phyloP scores from a whole-genome alignment of 768 basidiomycete genomes.

The Jaapia argillacea region DNA sequence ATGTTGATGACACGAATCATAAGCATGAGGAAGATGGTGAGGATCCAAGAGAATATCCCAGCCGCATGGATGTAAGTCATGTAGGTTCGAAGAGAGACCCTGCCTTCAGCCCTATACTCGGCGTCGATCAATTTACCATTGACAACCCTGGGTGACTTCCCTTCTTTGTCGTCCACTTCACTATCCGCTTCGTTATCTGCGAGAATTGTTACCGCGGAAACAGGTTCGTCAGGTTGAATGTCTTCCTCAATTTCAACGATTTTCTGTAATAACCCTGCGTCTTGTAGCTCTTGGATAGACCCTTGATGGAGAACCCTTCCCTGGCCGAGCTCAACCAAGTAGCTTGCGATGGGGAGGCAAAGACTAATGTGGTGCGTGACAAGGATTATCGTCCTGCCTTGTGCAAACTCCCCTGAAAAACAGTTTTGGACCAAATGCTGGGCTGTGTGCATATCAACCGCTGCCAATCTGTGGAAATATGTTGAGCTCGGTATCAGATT shows the following conservation, averaged over 20 bases:
- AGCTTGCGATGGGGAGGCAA: conserved; percentile 57
- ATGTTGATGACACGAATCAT: conserved; percentile 47
- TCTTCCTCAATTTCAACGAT: conserved; percentile 26
- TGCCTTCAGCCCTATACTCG: conserved; percentile 58
- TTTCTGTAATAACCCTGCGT: conserved; percentile 30
- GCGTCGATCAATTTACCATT: conserved; percentile 50
- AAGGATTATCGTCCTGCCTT: conserved; percentile 63
- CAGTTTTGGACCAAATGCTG: conserved; percentile 57
- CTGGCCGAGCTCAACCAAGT: conserved; percentile 50
- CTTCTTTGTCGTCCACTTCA: conserved; percentile 20
- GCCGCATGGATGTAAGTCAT: conserved; percentile 54
- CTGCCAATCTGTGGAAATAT: no score
- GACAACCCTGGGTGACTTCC: conserved; percentile 1
- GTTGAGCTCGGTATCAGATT: no score
- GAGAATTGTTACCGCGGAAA: neutral
- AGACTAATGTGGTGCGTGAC: conserved; percentile 78
- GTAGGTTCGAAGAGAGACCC: conserved; percentile 50
- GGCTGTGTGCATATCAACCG: conserved; percentile 73
- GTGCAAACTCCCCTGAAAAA: conserved; percentile 49
- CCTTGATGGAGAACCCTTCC: conserved; percentile 44
- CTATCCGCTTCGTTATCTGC: conserved; percentile 15
- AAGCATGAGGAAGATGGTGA: conserved; percentile 42
- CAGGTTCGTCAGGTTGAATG: conserved; percentile 5
- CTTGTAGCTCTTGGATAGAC: conserved; percentile 34
- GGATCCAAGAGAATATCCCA: conserved; percentile 42